Evolutionary conservation across 2,329 filamentous ascomycete species (phyloP).

Genomic region (Capronia epimyces): DNA sequence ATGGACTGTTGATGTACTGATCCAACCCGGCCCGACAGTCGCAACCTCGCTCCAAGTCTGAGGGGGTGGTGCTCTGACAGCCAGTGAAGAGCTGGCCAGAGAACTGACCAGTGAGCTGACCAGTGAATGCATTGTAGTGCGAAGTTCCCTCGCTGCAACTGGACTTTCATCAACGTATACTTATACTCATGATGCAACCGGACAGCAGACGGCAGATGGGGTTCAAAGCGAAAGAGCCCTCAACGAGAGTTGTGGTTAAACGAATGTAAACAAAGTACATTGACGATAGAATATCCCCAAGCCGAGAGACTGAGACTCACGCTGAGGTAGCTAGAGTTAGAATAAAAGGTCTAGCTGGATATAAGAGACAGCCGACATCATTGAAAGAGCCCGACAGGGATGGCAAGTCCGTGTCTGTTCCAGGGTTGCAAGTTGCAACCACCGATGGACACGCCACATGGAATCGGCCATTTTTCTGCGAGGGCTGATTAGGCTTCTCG

Average conservation of each 20-base stretch:
- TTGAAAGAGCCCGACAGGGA: constrained; percentile 3
- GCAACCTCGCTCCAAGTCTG: constrained; percentile 3
- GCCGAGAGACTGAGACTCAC: neutral
- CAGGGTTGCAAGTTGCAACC: constrained; percentile 3
- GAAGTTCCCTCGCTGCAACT: neutral
- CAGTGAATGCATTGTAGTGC: constrained; percentile 6
- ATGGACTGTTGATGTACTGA: constrained; percentile 9
- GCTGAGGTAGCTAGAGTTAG: neutral
- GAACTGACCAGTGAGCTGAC: neutral
- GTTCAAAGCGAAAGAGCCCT: constrained; percentile 6
- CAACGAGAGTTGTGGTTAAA: constrained; percentile 4
- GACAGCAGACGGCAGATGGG: neutral
- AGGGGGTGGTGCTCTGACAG: constrained; percentile 4
- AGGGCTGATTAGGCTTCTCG: neutral
- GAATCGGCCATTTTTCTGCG: constrained; percentile 6
- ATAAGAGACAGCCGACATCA: constrained; percentile 14
- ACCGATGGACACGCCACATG: constrained; percentile 20
- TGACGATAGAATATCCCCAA: neutral
- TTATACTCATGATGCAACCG: constrained; percentile 10
- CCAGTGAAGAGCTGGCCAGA: constrained; percentile 12
- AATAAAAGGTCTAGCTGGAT: neutral
- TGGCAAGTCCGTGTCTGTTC: neutral
- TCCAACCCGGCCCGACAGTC: neutral
- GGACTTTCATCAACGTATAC: neutral
- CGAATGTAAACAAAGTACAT: constrained; percentile 4